Evolutionary conservation across 495 filamentous ascomycete genomes (phyloP).

Genomic region (Annulohypoxylon stygium): DNA sequence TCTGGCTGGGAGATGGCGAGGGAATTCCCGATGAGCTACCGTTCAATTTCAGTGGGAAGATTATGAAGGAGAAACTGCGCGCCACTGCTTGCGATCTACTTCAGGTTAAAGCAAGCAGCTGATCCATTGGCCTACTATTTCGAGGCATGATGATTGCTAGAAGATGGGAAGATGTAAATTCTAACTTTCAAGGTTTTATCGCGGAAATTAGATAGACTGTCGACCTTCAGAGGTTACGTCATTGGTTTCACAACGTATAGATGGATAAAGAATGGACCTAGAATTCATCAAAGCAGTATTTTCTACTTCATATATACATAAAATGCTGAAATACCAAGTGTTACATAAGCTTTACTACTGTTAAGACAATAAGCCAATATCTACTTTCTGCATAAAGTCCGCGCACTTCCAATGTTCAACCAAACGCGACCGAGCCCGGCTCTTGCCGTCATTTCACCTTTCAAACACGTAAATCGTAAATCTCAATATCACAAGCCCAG

Average conservation of each 20-base stretch:
- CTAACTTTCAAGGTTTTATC: background rate
- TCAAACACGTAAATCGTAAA: too few relatives aligned
- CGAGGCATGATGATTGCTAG: background rate
- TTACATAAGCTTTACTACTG: too few relatives aligned
- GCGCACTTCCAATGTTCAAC: too few relatives aligned
- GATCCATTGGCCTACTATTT: background rate
- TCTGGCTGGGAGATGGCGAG: background rate
- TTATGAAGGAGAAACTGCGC: background rate
- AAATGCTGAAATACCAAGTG: too few relatives aligned
- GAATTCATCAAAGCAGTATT: too few relatives aligned
- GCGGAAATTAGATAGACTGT: background rate
- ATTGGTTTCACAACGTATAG: background rate
- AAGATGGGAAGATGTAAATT: background rate
- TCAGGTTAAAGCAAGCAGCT: background rate
- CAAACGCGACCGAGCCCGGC: too few relatives aligned
- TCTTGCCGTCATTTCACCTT: too few relatives aligned
- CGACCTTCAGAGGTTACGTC: background rate
- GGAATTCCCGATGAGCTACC: background rate
- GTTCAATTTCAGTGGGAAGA: background rate
- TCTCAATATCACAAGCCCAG: too few relatives aligned
- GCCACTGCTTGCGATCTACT: background rate
- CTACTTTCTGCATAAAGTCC: too few relatives aligned
- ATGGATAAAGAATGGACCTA: background rate
- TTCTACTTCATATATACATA: too few relatives aligned
- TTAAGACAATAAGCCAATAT: too few relatives aligned